Conservation (phyloP, 2,329 filamentous ascomycete genomes). For the Aspergillus felis region DNA sequence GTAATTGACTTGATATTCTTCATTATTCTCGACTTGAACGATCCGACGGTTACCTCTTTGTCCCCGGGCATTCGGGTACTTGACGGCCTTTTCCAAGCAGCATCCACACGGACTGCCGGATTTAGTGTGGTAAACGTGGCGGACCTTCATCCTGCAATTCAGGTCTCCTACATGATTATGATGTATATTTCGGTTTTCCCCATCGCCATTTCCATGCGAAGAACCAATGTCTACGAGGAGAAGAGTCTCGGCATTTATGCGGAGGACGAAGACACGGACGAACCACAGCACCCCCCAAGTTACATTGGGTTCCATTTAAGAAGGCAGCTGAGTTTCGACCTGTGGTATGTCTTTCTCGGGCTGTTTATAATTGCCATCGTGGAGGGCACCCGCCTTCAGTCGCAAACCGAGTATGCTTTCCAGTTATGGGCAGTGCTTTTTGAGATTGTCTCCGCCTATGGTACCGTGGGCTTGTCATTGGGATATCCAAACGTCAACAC, state of each 20-base stretch:
- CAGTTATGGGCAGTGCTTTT: conserved; percentile 70
- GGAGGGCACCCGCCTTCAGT: conserved; percentile 69
- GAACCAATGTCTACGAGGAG: conserved; percentile 96
- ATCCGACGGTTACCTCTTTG: conserved; percentile 62
- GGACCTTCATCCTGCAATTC: conserved; percentile 79
- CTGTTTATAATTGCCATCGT: conserved; percentile 89
- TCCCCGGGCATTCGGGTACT: conserved; percentile 73
- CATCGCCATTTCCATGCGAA: conserved; percentile 89
- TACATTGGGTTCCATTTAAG: conserved; percentile 91
- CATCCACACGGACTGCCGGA: conserved; percentile 83
- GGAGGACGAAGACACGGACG: conserved; percentile 48
- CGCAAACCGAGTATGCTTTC: conserved; percentile 55
- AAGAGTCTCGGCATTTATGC: conserved; percentile 62
- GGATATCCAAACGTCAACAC: conserved; percentile 74
- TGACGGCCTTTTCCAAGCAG: conserved; percentile 85
- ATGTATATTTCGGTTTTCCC: conserved; percentile 99
- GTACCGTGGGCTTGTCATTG: conserved; percentile 86
- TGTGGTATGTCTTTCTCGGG: conserved; percentile 95
- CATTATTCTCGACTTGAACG: conserved; percentile 82
- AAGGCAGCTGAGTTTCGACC: conserved; percentile 88
- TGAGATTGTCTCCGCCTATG: conserved; percentile 85
- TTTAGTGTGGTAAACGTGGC: conserved; percentile 78
- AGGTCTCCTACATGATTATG: conserved; percentile 95
- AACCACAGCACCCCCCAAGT: conserved; percentile 61
- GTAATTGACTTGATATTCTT: conserved; percentile 84